These are phyloP conservation scores for Dalbergia cultrata DNA, from an alignment of 306 rosid genomes.

Conservation along the genomic window DNA sequence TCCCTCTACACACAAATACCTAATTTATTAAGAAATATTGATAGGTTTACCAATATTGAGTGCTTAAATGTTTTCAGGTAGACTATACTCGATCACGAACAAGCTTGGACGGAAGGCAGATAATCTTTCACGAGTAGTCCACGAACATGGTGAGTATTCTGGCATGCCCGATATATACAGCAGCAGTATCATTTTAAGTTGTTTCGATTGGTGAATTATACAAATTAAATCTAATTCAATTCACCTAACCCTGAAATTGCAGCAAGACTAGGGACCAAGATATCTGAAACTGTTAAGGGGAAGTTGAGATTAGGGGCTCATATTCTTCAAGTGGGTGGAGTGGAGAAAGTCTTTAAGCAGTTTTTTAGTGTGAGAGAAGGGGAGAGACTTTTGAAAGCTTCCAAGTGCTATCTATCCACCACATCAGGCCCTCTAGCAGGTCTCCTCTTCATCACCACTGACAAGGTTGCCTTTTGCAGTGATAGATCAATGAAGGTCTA, in stretches of 20 bases:
- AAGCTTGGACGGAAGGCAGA: constrained; percentile 8
- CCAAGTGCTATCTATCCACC: constrained; percentile 74
- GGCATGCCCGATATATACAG: neutral
- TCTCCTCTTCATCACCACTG: constrained; percentile 72
- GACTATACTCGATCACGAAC: constrained; percentile 15
- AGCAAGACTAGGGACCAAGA: constrained; percentile 57
- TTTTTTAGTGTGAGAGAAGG: constrained; percentile 56
- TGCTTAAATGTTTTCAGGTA: constrained; percentile 32
- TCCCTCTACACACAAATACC: neutral
- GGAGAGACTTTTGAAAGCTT: constrained; percentile 67
- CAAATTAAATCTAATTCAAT: constrained; percentile 3
- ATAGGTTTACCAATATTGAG: neutral
- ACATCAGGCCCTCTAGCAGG: constrained; percentile 85
- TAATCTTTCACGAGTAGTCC: constrained; percentile 28
- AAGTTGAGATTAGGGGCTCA: constrained; percentile 73
- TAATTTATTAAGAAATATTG: neutral
- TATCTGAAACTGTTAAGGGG: constrained; percentile 69
- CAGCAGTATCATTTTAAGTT: neutral
- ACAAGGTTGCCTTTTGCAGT: constrained; percentile 79
- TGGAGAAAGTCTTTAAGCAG: constrained; percentile 60
- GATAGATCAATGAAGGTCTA: constrained; percentile 66
- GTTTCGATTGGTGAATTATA: neutral
- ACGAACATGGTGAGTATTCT: constrained; percentile 34
- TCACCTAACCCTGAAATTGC: constrained; percentile 33
- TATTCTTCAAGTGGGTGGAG: constrained; percentile 67